Evolutionary conservation across 352 stramenopile species (phyloP).

Genomic region (Phytophthora boehmeriae): DNA sequence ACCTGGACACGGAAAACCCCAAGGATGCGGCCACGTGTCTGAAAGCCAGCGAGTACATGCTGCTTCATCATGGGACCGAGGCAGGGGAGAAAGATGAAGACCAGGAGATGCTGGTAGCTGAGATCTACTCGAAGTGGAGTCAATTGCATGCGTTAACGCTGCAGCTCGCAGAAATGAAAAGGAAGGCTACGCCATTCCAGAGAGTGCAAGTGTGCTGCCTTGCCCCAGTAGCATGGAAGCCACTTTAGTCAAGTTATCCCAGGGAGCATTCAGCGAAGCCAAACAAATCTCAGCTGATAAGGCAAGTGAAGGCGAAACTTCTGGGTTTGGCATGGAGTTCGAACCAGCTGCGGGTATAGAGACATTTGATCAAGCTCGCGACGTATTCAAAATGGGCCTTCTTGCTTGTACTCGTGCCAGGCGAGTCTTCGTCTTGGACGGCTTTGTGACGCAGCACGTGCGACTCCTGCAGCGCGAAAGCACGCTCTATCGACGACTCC

Average conservation of each 20-base stretch:
- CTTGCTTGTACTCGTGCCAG: conserved; percentile 47
- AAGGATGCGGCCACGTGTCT: conserved; percentile 58
- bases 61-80: conserved; percentile 25
- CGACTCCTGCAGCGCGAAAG: conserved; percentile 64
- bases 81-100: conserved; percentile 13
- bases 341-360: conserved; percentile 27
- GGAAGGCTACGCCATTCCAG: conserved; percentile 20
- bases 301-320: background rate
- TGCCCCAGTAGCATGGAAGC: conserved; percentile 34
- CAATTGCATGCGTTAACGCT: conserved; percentile 57
- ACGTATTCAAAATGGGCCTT: conserved; percentile 71
- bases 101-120: conserved; percentile 38
- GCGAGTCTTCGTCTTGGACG: conserved; percentile 60
- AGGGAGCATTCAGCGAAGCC: background rate
- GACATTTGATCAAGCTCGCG: conserved; percentile 55
- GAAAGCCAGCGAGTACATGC: conserved; percentile 48
- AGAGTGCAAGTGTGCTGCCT: conserved; percentile 12
- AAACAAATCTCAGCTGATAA: background rate
- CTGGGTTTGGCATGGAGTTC: conserved; percentile 36
- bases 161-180: conserved; percentile 40
- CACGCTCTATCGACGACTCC: conserved; percentile 55
- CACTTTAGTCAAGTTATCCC: conserved; percentile 22
- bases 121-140: conserved; percentile 58
- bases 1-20: conserved; percentile 50
- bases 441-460: conserved; percentile 73